Base-by-base conservation (phyloP, 2,329 filamentous ascomycete genomes). In the Amauroascus niger region DNA sequence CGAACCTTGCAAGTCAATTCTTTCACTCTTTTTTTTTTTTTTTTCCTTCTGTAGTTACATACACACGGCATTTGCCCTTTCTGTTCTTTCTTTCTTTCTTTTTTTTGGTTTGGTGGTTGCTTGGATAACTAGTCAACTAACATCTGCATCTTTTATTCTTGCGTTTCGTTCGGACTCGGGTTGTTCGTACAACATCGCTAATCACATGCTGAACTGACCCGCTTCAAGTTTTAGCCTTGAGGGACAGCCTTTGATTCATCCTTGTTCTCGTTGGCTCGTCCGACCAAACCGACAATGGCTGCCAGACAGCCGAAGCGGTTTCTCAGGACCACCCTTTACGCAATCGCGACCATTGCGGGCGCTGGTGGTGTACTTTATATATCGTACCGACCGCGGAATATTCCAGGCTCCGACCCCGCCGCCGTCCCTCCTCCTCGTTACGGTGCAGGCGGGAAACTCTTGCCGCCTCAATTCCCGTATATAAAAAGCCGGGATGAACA, bases 341-440 rank as follows among this genome's bases (percentile, higher is more conserved):
- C 78, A 49, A 73, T 78, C 39, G 77, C 74, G 50, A 79, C 77
- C 20, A 73, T 75, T 54, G 72, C 73, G 33, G 73, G 75, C 50
- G 77, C 77, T 60, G 78, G 76, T 51, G 76, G 76, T 53, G 73
- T 76, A 43, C 74, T 84, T 55, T 84, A 84, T 69, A 71, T 80
- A 57, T 74, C 78, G 60, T 81, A 82, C 64, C 77, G 81, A 47
- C 81, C 81, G 24, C 78, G 80, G 62, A 79, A 82, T 62, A 81
- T 84, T 32, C 81, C 81, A 22, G 81, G 81, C 54, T 75, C 76
- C 44, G 79, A 83, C 62, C 78, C 77, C 32, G 79, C 81, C 2
- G 73, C 76, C 14, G 81, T 83, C 24, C 80, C 81, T 28, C 79
- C 81, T n/a, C 81, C 80, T 0, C 79, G 77, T 16, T 81, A 80